Evolutionary conservation across 352 stramenopile genomes (phyloP), one percentile per base, ranked within the genome.

Genomic region (Phytopythium vexans): DNA sequence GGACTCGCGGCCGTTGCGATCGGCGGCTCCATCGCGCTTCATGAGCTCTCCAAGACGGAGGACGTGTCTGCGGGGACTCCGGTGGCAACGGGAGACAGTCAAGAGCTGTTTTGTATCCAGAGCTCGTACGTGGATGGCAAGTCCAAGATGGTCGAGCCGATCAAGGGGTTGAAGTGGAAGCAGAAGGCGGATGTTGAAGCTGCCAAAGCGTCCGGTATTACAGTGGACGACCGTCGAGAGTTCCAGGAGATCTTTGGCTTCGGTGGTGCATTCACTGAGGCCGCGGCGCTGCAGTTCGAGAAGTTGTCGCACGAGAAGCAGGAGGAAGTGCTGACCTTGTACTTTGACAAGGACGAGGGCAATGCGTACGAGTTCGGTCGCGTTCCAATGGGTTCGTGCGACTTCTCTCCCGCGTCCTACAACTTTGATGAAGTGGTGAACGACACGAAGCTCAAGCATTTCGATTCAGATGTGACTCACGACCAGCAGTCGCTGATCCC

Each of bases 241-340:
- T 90, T 70, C 62, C 84, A 94, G 60, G 74, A 88, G 58, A 90
- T 94, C 34, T 69, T 89, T 48, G 92, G 92, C 39, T 98, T 98
- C 67, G 88, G 92, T 16, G 92, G 90, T 12, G 91, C 92, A 0
- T 97, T 98, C 57, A 98, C 92, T 3, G 92, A 98, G 54, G 82
- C 88, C 11, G 72, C 91, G n/a, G 82, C 84, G 7, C 65, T 96
- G 45, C 86, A 97, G 58, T 95, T 97, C 53, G 56, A 70, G 0
- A 93, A 91, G 56, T 61, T 98, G 39, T 67, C 89, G 8, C 41
- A 36, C 4, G 64, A 77, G 14, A 84, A 93, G 49, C 86, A 97
- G 60, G 74, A 96, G 37, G 63, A 96, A 53, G 66, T 96, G 11
- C 43, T 97, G 32, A 80, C 77, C 56, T 66, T 95, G 44, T 97